Base-by-base conservation (phyloP, 306 rosid genomes). In the Myrica gale region DNA sequence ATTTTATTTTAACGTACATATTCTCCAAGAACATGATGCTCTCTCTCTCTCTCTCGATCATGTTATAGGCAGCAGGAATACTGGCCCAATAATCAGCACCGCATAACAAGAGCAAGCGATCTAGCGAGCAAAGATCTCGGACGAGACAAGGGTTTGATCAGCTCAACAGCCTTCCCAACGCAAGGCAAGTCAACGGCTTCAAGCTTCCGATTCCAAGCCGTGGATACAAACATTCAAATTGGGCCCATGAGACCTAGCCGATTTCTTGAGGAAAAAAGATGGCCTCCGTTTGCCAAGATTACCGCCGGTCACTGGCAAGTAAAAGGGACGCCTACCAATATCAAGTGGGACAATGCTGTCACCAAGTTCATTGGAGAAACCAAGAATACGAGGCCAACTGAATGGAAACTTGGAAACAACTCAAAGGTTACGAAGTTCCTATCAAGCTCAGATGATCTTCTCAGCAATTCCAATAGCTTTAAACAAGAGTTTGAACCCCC, bases 201-300 rank as follows among this genome's bases (percentile, higher is more conserved):
- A 54, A 83, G 51, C 37, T 32, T 32, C 62, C 83, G 75, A 75
- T 55, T 26, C 63, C 78, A 67, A 43, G 21, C 41, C 17, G 61
- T 69, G 60, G 81, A 84, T 57, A n/a, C 45, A 74, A 68, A 71
- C 43, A 45, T 20, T 10, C 56, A 80, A 69, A 84, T 82, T 58
- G 82, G 75, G 11, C 91, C 91, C 12, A 85, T 87, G 74, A 82
- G 84, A 85, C 89, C 89, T 56, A 85, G 87, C 81, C 82, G 79
- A 39, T 85, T 90, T 77, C 84, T 75, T 42, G 89, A 86, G 76
- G 83, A 79, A 73, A 86, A 83, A 83, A 86, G 50, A 53, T 81
- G 87, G 89, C 90, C 87, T 68, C 88, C 88, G 13, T 74, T 65
- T 5, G 79, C 86, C n/a, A 78, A 46, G 73, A 60, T 75, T 21